Base-by-base conservation (phyloP, 2,329 filamentous ascomycete genomes). In the Colletotrichum musicola region DNA sequence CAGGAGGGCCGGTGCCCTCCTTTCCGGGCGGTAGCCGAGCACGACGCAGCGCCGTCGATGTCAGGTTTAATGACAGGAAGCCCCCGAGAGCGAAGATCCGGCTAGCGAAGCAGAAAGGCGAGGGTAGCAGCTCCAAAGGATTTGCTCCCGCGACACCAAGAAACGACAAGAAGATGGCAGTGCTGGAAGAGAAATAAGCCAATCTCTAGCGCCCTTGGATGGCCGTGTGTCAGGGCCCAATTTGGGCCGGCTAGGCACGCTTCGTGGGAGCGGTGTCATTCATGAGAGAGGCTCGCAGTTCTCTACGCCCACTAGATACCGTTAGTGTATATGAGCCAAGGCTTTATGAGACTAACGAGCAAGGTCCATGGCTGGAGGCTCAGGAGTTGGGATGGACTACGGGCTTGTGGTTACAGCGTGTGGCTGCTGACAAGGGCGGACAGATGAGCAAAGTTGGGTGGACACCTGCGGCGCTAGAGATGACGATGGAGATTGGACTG, bases 161-260 rank as follows among this genome's bases (percentile, higher is more conserved):
- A 47, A 46, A 49, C 42, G 60, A 40, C 60, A 38, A 44, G 38
- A 40, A n/a, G 46, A 65, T 65, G 62, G 66, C 66, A 25, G 66
- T 69, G 66, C 66, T 69, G 66, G 66, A 69, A 69, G 40, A 44
- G 46, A 46, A 56, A 40, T 35, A n/a, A 66, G 44, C 62, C 66
- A 62, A 66, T 55, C 20, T 25, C 62, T 66, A 60, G 50, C 49
- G 59, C 27, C 27, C 42, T 13, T 42, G 13, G 62, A 38, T 30
- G 40, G n/a, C 22, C 35, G 18, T 38, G 62, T 68, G 65, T 50
- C 65, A 65, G 62, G 61, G n/a, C 27, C 46, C 35, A 27, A 46
- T 42, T 35, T 35, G 30, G 30, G 38, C 38, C 22, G 60, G 25
- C 44, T 62, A 14, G 59, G n/a, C 60, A 56, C 16, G 18, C 54